phyloP scores from a whole-genome alignment of 768 basidiomycete species.

The Lactarius quietus region DNA sequence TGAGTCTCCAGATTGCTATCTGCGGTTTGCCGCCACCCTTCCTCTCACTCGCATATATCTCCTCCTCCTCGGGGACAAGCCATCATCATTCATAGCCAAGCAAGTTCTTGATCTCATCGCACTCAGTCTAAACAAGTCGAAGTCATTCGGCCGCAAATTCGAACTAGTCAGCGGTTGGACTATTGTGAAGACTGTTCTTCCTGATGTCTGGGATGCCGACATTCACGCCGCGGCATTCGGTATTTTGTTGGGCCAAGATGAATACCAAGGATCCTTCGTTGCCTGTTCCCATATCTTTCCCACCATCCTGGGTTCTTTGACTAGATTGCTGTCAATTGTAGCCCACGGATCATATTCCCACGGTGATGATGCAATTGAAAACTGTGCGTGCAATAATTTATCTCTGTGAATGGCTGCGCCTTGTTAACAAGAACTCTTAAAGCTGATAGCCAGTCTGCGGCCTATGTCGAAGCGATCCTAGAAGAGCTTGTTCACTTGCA shows the following conservation, averaged over 20 bases:
- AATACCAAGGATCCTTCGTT: conserved; percentile 37
- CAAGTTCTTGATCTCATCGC: conserved; percentile 59
- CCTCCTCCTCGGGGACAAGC: conserved; percentile 75
- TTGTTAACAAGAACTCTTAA: neutral
- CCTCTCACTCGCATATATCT: conserved; percentile 78
- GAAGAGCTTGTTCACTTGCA: conserved; percentile 71
- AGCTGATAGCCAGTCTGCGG: conserved; percentile 15
- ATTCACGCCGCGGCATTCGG: conserved; percentile 70
- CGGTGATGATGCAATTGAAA: conserved; percentile 28
- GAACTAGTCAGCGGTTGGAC: conserved; percentile 85
- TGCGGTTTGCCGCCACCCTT: conserved; percentile 67
- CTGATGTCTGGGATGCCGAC: conserved; percentile 58
- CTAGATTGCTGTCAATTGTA: conserved; percentile 43
- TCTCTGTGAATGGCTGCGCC: neutral
- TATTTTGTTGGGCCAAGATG: conserved; percentile 50
- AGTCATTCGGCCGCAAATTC: conserved; percentile 74
- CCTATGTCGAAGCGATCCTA: conserved; percentile 51
- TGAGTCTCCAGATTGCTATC: conserved; percentile 48
- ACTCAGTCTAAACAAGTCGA: conserved; percentile 49
- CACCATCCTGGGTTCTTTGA: conserved; percentile 66
- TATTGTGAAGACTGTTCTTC: conserved; percentile 63
- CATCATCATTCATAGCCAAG: conserved; percentile 53
- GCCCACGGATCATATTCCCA: conserved; percentile 6
- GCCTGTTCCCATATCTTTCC: conserved; percentile 68
- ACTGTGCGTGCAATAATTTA: conserved; percentile 14